phyloP scores from a whole-genome alignment of 371 early-diverging fungal species.

The Mortierella sp. region DNA sequence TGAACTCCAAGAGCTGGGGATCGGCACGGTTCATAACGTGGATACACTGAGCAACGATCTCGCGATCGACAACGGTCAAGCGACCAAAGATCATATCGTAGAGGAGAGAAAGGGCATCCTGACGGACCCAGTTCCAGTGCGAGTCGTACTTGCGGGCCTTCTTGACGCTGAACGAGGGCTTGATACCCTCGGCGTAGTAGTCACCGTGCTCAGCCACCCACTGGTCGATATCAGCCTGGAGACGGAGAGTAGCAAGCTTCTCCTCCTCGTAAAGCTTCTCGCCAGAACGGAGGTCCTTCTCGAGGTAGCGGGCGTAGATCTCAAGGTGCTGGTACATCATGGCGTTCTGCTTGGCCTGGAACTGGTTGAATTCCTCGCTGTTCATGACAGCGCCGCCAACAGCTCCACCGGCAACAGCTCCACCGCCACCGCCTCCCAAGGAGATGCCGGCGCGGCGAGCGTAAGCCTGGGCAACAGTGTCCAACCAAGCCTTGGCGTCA shows the following conservation, averaged over 20 bases:
- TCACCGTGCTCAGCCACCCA: conserved; percentile 95
- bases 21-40: conserved; percentile 95
- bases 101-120: conserved; percentile 91
- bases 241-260: conserved; percentile 73
- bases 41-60: conserved; percentile 91
- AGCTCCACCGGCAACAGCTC: conserved; percentile 69
- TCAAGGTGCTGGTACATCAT: conserved; percentile 91
- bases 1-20: conserved; percentile 84
- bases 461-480: conserved; percentile 83
- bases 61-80: conserved; percentile 91
- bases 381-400: conserved; percentile 81
- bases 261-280: conserved; percentile 80
- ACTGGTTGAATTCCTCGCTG: conserved; percentile 89
- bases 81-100: conserved; percentile 95
- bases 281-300: conserved; percentile 88
- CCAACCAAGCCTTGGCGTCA: conserved; percentile 94
- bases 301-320: conserved; percentile 89
- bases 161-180: conserved; percentile 83
- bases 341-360: conserved; percentile 85
- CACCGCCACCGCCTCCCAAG: conserved; percentile 70
- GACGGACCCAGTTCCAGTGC: conserved; percentile 98
- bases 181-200: conserved; percentile 89
- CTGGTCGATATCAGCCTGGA: conserved; percentile 89
- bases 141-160: conserved; percentile 95
- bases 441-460: conserved; percentile 86